Conservation (phyloP, 2,329 filamentous ascomycete genomes). For the Aureobasidium sp. region DNA sequence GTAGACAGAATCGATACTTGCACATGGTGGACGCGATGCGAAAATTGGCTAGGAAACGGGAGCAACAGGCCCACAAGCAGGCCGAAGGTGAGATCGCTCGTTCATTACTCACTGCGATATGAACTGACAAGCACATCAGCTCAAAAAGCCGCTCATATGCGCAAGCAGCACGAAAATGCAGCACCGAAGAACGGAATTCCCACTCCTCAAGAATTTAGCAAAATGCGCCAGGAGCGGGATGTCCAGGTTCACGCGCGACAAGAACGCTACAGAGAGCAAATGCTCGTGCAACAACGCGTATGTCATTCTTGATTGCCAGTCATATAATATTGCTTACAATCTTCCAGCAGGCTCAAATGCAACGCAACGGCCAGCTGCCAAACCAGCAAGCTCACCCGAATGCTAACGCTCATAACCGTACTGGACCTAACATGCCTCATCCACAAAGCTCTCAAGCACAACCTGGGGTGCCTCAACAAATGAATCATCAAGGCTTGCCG, state of each 20-base stretch:
- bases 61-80: conserved; percentile 78
- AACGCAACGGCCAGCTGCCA: conserved; percentile 6
- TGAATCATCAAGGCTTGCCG: conserved; percentile 36
- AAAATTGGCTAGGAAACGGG: conserved; percentile 89
- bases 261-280: conserved; percentile 56
- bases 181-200: conserved; percentile 54
- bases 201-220: conserved; percentile 85
- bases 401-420: not conserved
- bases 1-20: conserved; percentile 78
- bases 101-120: not conserved
- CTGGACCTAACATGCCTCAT: not conserved
- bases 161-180: conserved; percentile 65
- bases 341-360: conserved; percentile 23
- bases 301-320: not conserved
- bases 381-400: conserved; percentile 10
- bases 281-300: conserved; percentile 42
- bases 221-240: conserved; percentile 81
- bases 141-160: conserved; percentile 61
- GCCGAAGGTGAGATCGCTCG: conserved; percentile 55
- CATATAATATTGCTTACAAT: not conserved
- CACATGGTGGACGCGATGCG: conserved; percentile 90
- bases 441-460: not conserved
- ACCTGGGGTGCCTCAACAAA: conserved; percentile 19
- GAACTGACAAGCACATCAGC: conserved; percentile 22
- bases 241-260: conserved; percentile 54